Base-by-base conservation (phyloP, 768 basidiomycete genomes). In the Daedalea quercina region DNA sequence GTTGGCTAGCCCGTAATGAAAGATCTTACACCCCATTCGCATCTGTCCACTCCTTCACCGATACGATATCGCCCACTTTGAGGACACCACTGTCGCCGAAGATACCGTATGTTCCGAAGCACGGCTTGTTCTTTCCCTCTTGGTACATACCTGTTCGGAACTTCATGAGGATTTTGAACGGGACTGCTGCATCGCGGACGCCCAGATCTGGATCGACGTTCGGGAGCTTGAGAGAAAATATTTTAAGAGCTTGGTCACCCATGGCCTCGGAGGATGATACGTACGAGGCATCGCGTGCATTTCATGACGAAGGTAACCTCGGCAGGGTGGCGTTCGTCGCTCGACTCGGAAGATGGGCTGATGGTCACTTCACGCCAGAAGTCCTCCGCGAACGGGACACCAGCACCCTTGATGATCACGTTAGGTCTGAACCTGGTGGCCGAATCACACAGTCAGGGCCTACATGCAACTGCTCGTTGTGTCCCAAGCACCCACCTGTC, bases 91-190 rank as follows among this genome's bases (percentile, higher is more conserved):
- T 64, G 1, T 66, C 76, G 4, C 64, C 64, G 11, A 81, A 74
- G 19, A 83, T 74, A 0, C 72, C 85, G 61, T 90, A 85, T 60
- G 78, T 78, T 2, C 87, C 87, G 33, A 90, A 72, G 60, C 84
- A 89, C 1, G 87, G 73, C 57, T 74, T 76, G 67, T 71, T 67
- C 54, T 72, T 73, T 1, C 71, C 58, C 20, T 53, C 61, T 0
- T 78, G 76, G 62, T 86, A 80, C 47, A 84, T 51, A 17, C 82
- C 81, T 26, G 65, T 78, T 34, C 87, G 78, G 65, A 86, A 84
- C 70, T 85, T 87, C 78, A 82, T 82, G 9, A 89, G 62, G 7
- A 82, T 77, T 67, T 90, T 88, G 68, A 72, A 87, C 3, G 88
- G 88, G 3, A 90, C 87, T 0, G 85, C 84, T 15, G 73, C 74